A percentile compares a stretch with the other conserved stretches of the same genome.
phyloP scores from a whole-genome alignment of 73 alveolate species.

The Stentor coeruleus region DNA sequence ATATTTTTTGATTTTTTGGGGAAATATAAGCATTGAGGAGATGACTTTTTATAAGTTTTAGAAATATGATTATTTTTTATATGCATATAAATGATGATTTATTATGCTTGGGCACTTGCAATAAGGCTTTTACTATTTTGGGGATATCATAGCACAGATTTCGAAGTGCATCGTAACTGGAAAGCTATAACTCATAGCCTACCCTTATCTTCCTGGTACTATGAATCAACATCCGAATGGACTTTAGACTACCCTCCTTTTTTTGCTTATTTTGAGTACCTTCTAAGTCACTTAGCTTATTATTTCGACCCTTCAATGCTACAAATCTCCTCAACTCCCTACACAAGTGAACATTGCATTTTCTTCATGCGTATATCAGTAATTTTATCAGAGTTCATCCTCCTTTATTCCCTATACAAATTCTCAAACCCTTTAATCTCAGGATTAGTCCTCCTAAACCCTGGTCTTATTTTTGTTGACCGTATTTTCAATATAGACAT shows the following conservation, averaged over 20 bases:
- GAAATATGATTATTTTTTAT: too few species aligned
- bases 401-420: conserved; percentile 47
- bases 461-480: conserved; percentile 24
- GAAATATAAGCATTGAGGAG: too few species aligned
- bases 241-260: conserved; percentile 94
- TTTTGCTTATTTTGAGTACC: conserved; percentile 89
- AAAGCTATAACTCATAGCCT: conserved; percentile 81
- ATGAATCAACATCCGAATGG: conserved; percentile 76
- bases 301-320: conserved; percentile 53
- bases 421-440: conserved; percentile 8
- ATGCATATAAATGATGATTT: neutral
- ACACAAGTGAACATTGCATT: conserved; percentile 39
- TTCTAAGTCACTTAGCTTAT: conserved; percentile 49
- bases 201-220: conserved; percentile 76
- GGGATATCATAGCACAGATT: conserved; percentile 64
- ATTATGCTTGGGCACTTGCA: neutral
- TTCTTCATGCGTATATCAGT: conserved; percentile 64
- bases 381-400: conserved; percentile 58
- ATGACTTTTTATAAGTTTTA: too few species aligned
- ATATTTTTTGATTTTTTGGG: too few species aligned
- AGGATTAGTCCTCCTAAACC: neutral
- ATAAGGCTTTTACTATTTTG: conserved; percentile 4
- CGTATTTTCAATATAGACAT: conserved; percentile 22
- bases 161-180: conserved; percentile 95
- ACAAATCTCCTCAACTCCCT: conserved; percentile 39